Base-by-base conservation (phyloP, 305 asterid species). In the Fraxinus velutina region DNA sequence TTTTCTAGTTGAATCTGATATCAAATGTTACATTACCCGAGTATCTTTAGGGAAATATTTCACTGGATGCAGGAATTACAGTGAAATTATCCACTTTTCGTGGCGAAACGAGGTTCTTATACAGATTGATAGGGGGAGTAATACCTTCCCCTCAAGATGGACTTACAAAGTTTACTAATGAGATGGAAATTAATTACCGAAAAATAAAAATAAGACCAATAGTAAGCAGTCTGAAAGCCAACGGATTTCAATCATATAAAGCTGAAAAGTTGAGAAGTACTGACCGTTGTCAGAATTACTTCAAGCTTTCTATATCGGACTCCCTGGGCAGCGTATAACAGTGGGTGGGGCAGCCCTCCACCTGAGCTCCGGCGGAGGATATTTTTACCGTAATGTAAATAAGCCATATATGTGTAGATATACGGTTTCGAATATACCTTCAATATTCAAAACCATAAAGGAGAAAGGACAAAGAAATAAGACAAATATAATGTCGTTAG, bases 221-320 rank as follows among this genome's bases (percentile, higher is more conserved):
- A 36, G 13, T 50, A 36, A 1, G 6, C 50, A 66, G 21, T 5
- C 3, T 21, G n/a, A 64, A 64, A 9, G 73, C 21, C 30, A 22
- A 64, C 10, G 33, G 34, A 64, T 21, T 32, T 80, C 2, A 75
- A 55, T 24, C 6, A 15, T 22, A 36, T 4, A 42, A 73, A 2
- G 32, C 73, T 2, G 34, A 30, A 74, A 52, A 2, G 4, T 71
- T 15, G 24, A 33, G 33, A 19, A 36, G 4, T 8, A 80, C 95
- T 88, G 21, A 92, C 99, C 81, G 96, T 92, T 1, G 98, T 95
- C 74, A 94, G 98, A 78, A 95, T 94, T 86, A 95, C 92, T 90
- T 95, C 97, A 44, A 94, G 83, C 91, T 94, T 95, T 34, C 97
- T 86, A 75, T 94, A 90, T 7, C 98, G 96, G 73, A 94, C 88